Conservation (phyloP, 805 yeast genomes). For the Tetrapisispora arboricola region DNA sequence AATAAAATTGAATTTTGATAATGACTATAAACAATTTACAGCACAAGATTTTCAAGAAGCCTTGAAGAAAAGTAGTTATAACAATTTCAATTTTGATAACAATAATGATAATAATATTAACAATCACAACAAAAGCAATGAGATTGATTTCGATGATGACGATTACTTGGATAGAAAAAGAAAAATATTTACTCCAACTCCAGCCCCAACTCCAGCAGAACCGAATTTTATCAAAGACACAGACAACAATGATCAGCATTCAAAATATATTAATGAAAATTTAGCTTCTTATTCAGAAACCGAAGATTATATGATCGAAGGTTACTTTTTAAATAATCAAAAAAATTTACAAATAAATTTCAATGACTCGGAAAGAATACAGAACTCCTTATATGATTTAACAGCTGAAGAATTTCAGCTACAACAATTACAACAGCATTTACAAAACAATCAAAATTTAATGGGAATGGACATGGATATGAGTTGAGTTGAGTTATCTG, state of each 20-base stretch:
- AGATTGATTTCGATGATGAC: background rate
- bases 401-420: conserved; percentile 14
- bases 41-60: background rate
- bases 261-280: background rate
- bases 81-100: too few species aligned
- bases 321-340: conserved; percentile 7
- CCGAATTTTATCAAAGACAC: background rate
- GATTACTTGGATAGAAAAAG: conserved; percentile 1
- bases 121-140: background rate
- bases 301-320: conserved; percentile 23
- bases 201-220: conserved; percentile 3
- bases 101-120: background rate
- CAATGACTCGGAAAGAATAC: conserved; percentile 6
- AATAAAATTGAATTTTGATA: background rate
- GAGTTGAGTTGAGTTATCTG: too few species aligned
- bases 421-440: background rate
- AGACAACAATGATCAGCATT: background rate
- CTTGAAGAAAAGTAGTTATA: background rate
- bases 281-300: conserved; percentile 13
- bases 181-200: conserved; percentile 2
- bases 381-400: conserved; percentile 17
- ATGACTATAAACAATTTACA: background rate
- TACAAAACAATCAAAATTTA: background rate
- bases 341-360: background rate
- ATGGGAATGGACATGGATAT: background rate